Evolutionary conservation across 2,329 filamentous ascomycete species (phyloP), one percentile per base, ranked within the genome.

Genomic region (Arthrobotrys megalospora): DNA sequence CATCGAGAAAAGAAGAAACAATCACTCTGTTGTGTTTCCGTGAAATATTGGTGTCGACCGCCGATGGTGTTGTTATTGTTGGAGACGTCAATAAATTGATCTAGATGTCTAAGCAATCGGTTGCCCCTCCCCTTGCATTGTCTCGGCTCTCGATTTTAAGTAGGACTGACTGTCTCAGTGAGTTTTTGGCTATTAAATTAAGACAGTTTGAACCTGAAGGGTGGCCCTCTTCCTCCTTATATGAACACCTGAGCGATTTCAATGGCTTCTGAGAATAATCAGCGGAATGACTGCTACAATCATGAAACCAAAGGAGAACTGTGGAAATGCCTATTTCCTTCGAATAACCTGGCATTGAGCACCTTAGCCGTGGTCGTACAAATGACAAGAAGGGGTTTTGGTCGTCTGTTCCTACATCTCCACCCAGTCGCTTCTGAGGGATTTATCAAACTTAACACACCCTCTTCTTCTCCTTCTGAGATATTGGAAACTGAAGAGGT

Each of bases 41-140:
- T 34, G 28, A 14, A 32, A 5, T 2, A 53, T 32, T 34, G 14
- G 28, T 32, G 28, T 14, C 21, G 1, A 34, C 3, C 2, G 8
- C 2, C 8, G 12, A 34, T 34, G 24, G 50, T 60, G 55, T 60
- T 60, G 55, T 41, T 28, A 0, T 41, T 60, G 55, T 60, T 60
- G 55, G 10, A 60, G 3, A 41, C 7, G 34, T 28, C 19, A 16
- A 5, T 2, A 32, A 38, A 21, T 41, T 41, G 53, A 58, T 38
- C 3, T 32, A 21, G 19, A 28, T 43, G 7, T 60, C 38, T 14
- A 16, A 28, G 34, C 6, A 10, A 34, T 60, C 55, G 55, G 36
- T 6, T 43, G 6, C 19, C 14, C 12, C 21, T 50, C 16, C 28
- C 28, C 50, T 36, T 53, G 50, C 28, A 53, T 14, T 60, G 19